Conservation (phyloP, 2,329 filamentous ascomycete species). For the Aspergillus viridinutans region DNA sequence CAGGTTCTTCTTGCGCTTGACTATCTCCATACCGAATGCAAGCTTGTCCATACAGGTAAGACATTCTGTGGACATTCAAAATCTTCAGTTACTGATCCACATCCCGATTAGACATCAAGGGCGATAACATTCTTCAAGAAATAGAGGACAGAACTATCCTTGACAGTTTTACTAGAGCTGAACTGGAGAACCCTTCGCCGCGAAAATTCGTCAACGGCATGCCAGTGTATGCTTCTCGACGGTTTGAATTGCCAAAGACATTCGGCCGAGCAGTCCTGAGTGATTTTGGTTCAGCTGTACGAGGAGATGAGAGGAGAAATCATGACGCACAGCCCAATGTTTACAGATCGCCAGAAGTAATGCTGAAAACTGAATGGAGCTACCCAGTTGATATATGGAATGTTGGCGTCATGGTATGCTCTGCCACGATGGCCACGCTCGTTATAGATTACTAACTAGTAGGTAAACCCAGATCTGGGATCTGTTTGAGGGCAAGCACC, state of each 20-base stretch:
- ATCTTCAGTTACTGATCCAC: not conserved
- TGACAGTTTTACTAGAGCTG: slow-evolving; percentile 29
- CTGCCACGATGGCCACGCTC: not conserved
- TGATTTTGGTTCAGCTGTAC: slow-evolving; percentile 37
- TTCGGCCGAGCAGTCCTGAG: slow-evolving; percentile 33
- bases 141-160: slow-evolving; percentile 36
- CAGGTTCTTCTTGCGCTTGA: slow-evolving; percentile 41
- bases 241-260: slow-evolving; percentile 27
- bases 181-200: slow-evolving; percentile 35
- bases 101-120: slow-evolving; percentile 38
- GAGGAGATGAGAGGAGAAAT: slow-evolving; percentile 34
- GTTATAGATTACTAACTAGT: slow-evolving; percentile 2
- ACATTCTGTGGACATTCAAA: not conserved
- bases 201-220: slow-evolving; percentile 31
- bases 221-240: slow-evolving; percentile 35
- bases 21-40: slow-evolving; percentile 40
- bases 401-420: slow-evolving; percentile 45
- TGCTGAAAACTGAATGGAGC: slow-evolving; percentile 43
- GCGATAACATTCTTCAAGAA: slow-evolving; percentile 39
- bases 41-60: slow-evolving; percentile 44
- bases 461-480: slow-evolving; percentile 42
- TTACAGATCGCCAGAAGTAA: slow-evolving; percentile 41
- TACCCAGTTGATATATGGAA: slow-evolving; percentile 52
- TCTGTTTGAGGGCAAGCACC: slow-evolving; percentile 42
- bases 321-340: slow-evolving; percentile 43